These are phyloP conservation scores for Penicillium expansum DNA, from an alignment of 2,329 filamentous ascomycete species.

Conservation along the genomic window DNA sequence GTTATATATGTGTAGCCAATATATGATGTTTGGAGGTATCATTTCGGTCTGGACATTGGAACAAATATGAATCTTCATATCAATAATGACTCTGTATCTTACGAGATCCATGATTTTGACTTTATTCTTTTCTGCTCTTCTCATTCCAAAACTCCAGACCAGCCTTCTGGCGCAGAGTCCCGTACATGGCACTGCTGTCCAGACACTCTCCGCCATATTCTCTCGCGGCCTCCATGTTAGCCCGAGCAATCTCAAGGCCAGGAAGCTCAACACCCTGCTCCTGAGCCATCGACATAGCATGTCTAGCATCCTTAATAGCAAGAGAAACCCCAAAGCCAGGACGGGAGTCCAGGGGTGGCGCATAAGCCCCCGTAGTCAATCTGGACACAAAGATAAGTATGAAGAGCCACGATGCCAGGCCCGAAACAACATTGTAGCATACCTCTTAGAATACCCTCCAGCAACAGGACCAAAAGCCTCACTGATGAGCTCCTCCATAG, in stretches of 20 bases:
- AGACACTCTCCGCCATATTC: constrained; percentile 39
- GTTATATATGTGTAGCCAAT: not conserved
- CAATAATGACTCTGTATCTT: not conserved
- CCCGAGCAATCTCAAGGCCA: constrained; percentile 33
- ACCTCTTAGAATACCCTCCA: constrained; percentile 45
- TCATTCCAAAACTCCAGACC: constrained; percentile 41
- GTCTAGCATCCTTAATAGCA: constrained; percentile 40
- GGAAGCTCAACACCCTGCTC: constrained; percentile 34
- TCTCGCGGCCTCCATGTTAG: constrained; percentile 38
- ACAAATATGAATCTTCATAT: not conserved
- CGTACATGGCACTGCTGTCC: constrained; percentile 42
- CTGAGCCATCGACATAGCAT: constrained; percentile 35
- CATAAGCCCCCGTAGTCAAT: constrained; percentile 45
- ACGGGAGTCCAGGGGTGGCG: constrained; percentile 35
- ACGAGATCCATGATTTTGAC: not conserved
- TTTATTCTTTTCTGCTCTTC: constrained; percentile 32
- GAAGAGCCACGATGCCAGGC: not conserved
- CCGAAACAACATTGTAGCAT: not conserved
- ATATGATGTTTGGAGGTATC: not conserved
- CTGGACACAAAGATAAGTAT: constrained; percentile 17
- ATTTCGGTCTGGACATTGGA: not conserved
- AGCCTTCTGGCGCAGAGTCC: constrained; percentile 35
- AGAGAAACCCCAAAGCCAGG: constrained; percentile 40
- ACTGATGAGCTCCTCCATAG: constrained; percentile 44
- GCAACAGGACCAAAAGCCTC: constrained; percentile 46